These are phyloP conservation scores for Amanita molliuscula DNA, from an alignment of 768 basidiomycete species.

Conservation along the genomic window DNA sequence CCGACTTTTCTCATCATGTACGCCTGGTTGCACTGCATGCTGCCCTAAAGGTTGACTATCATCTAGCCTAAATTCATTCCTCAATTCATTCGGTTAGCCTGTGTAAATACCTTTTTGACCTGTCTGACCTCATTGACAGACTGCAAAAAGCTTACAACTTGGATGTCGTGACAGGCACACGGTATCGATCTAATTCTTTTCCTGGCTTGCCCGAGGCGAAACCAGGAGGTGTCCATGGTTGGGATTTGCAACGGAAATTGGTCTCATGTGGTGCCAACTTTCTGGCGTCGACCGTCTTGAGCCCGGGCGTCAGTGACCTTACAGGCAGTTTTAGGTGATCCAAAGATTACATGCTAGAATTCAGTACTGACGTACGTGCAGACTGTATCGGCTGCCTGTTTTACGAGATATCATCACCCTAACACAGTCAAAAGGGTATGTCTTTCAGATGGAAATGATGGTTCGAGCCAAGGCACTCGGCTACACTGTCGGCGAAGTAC, in stretches of 20 bases:
- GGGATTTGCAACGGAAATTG: conserved; percentile 85
- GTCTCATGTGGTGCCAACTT: conserved; percentile 88
- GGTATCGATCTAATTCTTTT: conserved; percentile 59
- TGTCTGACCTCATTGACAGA: conserved; percentile 23
- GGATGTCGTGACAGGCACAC: conserved; percentile 90
- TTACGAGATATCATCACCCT: conserved; percentile 76
- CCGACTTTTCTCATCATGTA: conserved; percentile 93
- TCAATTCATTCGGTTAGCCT: conserved; percentile 67
- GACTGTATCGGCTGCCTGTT: conserved; percentile 69
- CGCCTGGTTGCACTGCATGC: background rate
- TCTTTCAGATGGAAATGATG: conserved; percentile 99
- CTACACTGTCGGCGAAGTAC: conserved; percentile 82
- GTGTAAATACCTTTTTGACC: background rate
- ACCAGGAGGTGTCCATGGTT: conserved; percentile 85
- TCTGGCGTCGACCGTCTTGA: conserved; percentile 76
- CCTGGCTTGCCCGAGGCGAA: conserved; percentile 46
- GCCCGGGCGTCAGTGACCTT: conserved; percentile 80
- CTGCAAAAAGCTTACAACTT: conserved; percentile 80
- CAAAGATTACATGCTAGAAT: background rate
- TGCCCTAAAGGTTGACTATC: background rate
- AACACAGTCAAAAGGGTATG: conserved; percentile 83
- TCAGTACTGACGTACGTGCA: conserved; percentile 15
- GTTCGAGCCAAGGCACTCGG: conserved; percentile 78
- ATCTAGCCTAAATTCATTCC: conserved; percentile 88
- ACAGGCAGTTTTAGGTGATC: conserved; percentile 84